Percentiles rank a stretch among this genome's conserved stretches.
These are phyloP conservation scores for Floccularia luteovirens DNA, from an alignment of 768 basidiomycete genomes.

Conservation along the genomic window DNA sequence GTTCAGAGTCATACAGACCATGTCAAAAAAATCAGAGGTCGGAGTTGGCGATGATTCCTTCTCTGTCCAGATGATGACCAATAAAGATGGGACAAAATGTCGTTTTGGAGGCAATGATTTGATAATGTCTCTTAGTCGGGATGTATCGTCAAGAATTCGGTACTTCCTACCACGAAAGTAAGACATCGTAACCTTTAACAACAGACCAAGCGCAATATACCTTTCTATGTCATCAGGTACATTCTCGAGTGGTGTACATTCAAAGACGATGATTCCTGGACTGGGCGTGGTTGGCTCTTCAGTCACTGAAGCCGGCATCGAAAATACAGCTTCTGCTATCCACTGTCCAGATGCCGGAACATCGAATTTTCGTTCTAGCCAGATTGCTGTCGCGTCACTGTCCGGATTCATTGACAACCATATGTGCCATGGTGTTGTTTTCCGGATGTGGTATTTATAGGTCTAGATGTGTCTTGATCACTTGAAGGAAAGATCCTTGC, in stretches of 20 bases:
- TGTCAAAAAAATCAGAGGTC: conserved; percentile 44
- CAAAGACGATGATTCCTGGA: conserved; percentile 71
- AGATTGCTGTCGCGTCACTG: conserved; percentile 71
- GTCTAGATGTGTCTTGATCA: conserved; percentile 31
- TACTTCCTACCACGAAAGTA: conserved; percentile 42
- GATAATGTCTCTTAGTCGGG: conserved; percentile 60
- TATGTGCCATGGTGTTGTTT: conserved; percentile 47
- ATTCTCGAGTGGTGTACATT: conserved; percentile 61
- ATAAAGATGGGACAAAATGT: conserved; percentile 54
- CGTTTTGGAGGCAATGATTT: conserved; percentile 43
- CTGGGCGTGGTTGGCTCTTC: conserved; percentile 24
- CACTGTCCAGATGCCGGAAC: conserved; percentile 58
- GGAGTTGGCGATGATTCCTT: conserved; percentile 25
- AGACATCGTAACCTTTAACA: conserved; percentile 4
- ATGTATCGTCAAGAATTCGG: conserved; percentile 63
- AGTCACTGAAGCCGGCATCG: conserved; percentile 17
- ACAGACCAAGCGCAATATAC: conserved; percentile 24
- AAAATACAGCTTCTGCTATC: conserved; percentile 51
- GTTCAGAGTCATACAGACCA: conserved; percentile 34
- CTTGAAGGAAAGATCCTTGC: conserved; percentile 57
- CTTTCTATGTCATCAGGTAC: conserved; percentile 59
- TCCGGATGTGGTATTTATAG: conserved; percentile 17
- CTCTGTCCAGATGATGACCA: conserved; percentile 54
- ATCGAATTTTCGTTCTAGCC: conserved; percentile 73
- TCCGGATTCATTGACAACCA: conserved; percentile 76